Percentiles rank a stretch among this genome's conserved stretches.
phyloP scores from a whole-genome alignment of 2,329 filamentous ascomycete species.

The Colletotrichum sp. region DNA sequence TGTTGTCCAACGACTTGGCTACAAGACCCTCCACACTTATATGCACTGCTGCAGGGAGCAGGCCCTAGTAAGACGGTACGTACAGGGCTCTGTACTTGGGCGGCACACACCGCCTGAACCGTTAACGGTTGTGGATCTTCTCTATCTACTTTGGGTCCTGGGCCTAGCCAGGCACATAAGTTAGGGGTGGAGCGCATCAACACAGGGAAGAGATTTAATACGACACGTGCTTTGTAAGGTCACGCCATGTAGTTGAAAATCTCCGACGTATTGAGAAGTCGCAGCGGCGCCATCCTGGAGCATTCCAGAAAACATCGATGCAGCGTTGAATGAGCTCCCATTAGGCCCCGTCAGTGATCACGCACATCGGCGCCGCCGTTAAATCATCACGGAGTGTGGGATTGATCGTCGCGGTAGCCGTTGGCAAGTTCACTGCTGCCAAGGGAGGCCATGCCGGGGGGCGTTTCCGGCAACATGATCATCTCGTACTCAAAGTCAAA shows the following conservation, averaged over 20 bases:
- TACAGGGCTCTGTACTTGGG: not conserved
- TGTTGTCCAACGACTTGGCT: not conserved
- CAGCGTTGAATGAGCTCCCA: rapidly evolving
- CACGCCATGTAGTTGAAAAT: not conserved
- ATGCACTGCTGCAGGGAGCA: not conserved
- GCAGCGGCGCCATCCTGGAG: not conserved
- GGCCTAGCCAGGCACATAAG: not conserved
- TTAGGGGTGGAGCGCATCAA: not conserved
- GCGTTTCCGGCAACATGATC: not conserved
- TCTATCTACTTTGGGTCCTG: not conserved
- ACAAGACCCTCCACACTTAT: not conserved
- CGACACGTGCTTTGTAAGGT: not conserved
- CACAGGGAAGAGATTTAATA: not conserved
- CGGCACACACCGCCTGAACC: not conserved
- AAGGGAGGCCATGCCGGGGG: not conserved
- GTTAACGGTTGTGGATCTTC: not conserved
- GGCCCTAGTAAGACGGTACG: not conserved
- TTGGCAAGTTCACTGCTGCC: not conserved
- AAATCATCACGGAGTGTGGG: not conserved
- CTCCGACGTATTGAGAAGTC: not conserved
- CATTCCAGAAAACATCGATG: not conserved
- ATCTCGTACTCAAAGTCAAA: not conserved
- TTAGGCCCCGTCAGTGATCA: not conserved
- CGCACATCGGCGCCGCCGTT: not conserved
- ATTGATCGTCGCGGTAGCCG: not conserved